Percentiles rank a stretch among this genome's conserved stretches.
Evolutionary conservation across 179 eudicot species (phyloP).

Genomic region (Beta lomatogona): DNA sequence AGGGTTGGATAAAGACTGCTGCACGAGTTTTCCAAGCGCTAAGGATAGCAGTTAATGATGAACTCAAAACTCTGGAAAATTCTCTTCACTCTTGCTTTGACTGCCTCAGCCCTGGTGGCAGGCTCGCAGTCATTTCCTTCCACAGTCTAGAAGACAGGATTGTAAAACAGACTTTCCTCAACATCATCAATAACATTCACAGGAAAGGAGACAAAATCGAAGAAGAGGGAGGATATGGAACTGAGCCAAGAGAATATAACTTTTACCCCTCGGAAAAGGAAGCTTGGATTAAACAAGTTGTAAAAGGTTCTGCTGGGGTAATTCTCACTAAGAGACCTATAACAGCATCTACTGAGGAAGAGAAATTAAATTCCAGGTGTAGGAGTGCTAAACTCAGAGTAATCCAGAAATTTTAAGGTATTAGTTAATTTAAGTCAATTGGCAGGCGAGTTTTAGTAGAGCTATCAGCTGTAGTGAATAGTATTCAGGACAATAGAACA

Average conservation of each 20-base stretch:
- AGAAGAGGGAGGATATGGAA: conserved; percentile 7
- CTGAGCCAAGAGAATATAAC: conserved; percentile 20
- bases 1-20: conserved; percentile 98
- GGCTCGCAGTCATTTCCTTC: conserved; percentile 94
- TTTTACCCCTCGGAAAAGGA: conserved; percentile 37
- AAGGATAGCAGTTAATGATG: conserved; percentile 95
- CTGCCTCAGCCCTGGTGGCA: conserved; percentile 83
- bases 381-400: conserved; percentile 97
- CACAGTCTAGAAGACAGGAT: conserved; percentile 97
- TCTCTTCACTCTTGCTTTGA: conserved; percentile 66
- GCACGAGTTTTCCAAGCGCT: conserved; percentile 92
- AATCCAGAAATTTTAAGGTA: conserved; percentile 49
- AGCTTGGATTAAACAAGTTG: conserved; percentile 67
- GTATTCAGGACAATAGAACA: neutral
- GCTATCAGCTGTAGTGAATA: neutral
- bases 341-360: conserved; percentile 78
- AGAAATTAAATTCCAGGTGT: conserved; percentile 68
- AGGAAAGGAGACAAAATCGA: conserved; percentile 20
- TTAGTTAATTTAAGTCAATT: neutral
- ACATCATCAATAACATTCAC: conserved; percentile 41
- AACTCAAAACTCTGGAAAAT: conserved; percentile 67
- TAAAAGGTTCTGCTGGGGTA: conserved; percentile 57
- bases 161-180: conserved; percentile 87
- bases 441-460: neutral
- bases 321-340: conserved; percentile 90